phyloP scores from a whole-genome alignment of 805 yeast species.

The Metschnikowia henanensis region DNA sequence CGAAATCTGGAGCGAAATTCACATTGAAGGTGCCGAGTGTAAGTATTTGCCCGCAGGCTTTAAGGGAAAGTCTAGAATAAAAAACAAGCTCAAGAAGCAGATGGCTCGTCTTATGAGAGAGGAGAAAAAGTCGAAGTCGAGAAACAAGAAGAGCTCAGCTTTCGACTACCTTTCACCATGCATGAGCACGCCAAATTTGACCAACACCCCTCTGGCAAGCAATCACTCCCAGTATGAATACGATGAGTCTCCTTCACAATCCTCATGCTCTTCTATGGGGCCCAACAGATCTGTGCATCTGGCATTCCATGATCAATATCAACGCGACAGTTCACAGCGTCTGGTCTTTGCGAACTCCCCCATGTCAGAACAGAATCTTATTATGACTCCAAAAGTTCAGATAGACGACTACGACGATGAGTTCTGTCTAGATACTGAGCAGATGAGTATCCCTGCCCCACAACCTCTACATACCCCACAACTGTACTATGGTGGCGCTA shows the following conservation, averaged over 20 bases:
- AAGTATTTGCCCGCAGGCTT: slow-evolving; percentile 43
- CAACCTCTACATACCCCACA: neutral
- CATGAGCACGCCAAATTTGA: slow-evolving; percentile 20
- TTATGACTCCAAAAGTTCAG: slow-evolving; percentile 1
- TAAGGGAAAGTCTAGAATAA: slow-evolving; percentile 44
- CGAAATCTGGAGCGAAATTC: slow-evolving; percentile 52
- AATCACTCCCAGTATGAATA: slow-evolving; percentile 16
- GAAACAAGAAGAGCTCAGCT: slow-evolving; percentile 10
- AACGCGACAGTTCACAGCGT: slow-evolving; percentile 1
- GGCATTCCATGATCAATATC: slow-evolving; percentile 3
- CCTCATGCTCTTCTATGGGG: slow-evolving; percentile 15
- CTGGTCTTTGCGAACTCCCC: slow-evolving; percentile 4
- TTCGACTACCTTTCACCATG: slow-evolving; percentile 14
- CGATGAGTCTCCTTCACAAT: slow-evolving; percentile 18
- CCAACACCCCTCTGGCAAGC: slow-evolving; percentile 16
- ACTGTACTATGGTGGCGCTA: no score
- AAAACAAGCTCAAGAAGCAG: slow-evolving; percentile 42
- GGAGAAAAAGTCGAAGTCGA: slow-evolving; percentile 12
- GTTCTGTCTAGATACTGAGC: slow-evolving; percentile 44
- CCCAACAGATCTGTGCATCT: slow-evolving; percentile 6
- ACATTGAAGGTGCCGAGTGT: slow-evolving; percentile 52
- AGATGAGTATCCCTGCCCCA: slow-evolving; percentile 25
- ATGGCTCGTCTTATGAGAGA: slow-evolving; percentile 24
- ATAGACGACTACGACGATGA: slow-evolving; percentile 42
- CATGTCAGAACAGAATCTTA: slow-evolving; percentile 4